Conservation (phyloP, 2,329 filamentous ascomycete species). For the Colletotrichum liaoningense region DNA sequence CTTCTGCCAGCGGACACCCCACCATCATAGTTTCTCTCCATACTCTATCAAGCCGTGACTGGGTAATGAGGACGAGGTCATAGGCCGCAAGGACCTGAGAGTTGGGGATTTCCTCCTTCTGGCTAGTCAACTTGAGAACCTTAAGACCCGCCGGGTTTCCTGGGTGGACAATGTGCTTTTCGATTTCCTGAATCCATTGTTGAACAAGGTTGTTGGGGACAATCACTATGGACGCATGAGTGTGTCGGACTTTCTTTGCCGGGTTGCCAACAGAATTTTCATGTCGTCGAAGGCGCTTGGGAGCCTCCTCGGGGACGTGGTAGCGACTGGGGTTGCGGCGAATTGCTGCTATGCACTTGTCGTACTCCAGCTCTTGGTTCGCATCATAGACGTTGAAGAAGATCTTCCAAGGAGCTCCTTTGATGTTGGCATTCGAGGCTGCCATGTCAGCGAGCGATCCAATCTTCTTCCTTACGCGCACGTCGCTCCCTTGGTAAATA, state of each 20-base stretch:
- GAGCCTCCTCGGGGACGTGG: constrained; percentile 58
- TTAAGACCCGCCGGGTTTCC: constrained; percentile 60
- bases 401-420: constrained; percentile 77
- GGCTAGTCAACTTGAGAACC: constrained; percentile 69
- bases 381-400: constrained; percentile 66
- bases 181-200: constrained; percentile 87
- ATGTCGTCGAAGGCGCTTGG: constrained; percentile 38
- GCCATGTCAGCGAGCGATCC: constrained; percentile 81
- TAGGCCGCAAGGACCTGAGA: constrained; percentile 69
- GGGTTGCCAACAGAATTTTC: constrained; percentile 50
- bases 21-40: constrained; percentile 46
- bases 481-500: constrained; percentile 59
- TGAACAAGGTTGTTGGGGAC: constrained; percentile 85
- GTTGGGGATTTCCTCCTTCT: constrained; percentile 65
- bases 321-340: constrained; percentile 70
- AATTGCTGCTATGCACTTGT: constrained; percentile 67
- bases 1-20: constrained; percentile 71
- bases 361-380: constrained; percentile 60
- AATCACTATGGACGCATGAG: constrained; percentile 78
- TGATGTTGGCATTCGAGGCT: constrained; percentile 73
- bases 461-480: constrained; percentile 56
- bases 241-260: constrained; percentile 69
- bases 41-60: constrained; percentile 76
- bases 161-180: constrained; percentile 72
- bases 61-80: constrained; percentile 84